A percentile compares a stretch with the other conserved stretches of the same genome.
These are phyloP conservation scores for Rhizophora apiculata DNA, from an alignment of 345 rosid species.

Conservation along the genomic window DNA sequence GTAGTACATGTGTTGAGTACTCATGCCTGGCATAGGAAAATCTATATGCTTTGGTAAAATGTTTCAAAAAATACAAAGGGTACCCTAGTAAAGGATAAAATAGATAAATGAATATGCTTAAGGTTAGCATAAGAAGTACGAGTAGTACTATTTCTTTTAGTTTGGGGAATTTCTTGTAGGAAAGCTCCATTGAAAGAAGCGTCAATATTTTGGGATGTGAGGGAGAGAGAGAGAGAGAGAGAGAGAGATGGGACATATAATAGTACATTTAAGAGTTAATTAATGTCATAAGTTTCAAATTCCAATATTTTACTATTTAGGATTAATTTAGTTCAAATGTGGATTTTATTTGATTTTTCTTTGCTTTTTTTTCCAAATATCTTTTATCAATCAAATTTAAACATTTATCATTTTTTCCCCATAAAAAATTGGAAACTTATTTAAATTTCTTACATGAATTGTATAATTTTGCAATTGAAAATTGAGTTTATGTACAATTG, in stretches of 20 bases:
- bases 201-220: neutral
- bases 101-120: constrained; percentile 33
- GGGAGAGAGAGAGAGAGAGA: constrained; percentile 13
- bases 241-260: neutral
- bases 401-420: too few relatives aligned
- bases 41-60: constrained; percentile 1
- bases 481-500: too few relatives aligned
- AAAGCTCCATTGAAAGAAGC: constrained; percentile 26
- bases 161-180: constrained; percentile 4
- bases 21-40: neutral
- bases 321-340: too few relatives aligned
- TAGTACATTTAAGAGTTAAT: too few relatives aligned
- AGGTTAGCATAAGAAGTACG: constrained; percentile 21
- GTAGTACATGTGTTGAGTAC: neutral
- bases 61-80: constrained; percentile 14
- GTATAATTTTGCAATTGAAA: too few relatives aligned
- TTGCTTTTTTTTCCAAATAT: too few relatives aligned
- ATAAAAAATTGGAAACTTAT: too few relatives aligned
- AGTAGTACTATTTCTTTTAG: constrained; percentile 9
- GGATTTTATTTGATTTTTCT: too few relatives aligned
- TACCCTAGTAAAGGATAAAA: constrained; percentile 35
- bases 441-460: too few relatives aligned
- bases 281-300: too few relatives aligned
- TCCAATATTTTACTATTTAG: too few relatives aligned
- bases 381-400: too few relatives aligned